Conservation (phyloP, 768 basidiomycete species). For the Hortiboletus flavorubellus region DNA sequence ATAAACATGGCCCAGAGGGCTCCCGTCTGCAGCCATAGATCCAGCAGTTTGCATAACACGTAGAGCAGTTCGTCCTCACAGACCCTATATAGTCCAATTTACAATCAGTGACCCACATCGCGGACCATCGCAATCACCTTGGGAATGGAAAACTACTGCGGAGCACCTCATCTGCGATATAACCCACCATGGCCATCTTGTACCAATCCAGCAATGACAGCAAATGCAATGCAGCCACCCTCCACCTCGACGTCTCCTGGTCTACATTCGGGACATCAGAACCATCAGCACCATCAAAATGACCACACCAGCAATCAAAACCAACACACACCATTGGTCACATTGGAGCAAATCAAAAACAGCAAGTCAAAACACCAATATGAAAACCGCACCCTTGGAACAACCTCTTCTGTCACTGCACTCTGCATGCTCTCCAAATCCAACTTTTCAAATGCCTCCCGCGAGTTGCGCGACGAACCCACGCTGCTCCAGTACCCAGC, state of each 20-base stretch:
- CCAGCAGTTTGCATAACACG: constrained; percentile 71
- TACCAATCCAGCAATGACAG: constrained; percentile 78
- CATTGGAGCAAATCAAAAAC: constrained; percentile 74
- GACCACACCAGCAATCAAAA: too few relatives aligned
- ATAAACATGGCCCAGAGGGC: constrained; percentile 75
- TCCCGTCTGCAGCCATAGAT: constrained; percentile 67
- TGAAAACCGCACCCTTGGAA: constrained; percentile 81
- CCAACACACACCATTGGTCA: constrained; percentile 48
- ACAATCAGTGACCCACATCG: background rate
- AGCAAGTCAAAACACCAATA: constrained; percentile 92
- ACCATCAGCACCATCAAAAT: background rate
- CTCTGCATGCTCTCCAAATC: constrained; percentile 49
- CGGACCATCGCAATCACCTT: constrained; percentile 44
- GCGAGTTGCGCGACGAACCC: constrained; percentile 11
- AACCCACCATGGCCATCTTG: constrained; percentile 60
- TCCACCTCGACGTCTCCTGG: constrained; percentile 52
- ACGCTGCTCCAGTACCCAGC: constrained; percentile 7
- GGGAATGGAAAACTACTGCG: constrained; percentile 89
- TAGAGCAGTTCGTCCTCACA: constrained; percentile 90
- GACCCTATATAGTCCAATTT: constrained; percentile 41
- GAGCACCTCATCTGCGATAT: constrained; percentile 79
- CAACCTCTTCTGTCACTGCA: constrained; percentile 51
- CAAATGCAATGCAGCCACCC: constrained; percentile 71
- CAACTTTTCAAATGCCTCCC: constrained; percentile 35
- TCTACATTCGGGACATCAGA: constrained; percentile 40